Conservation (phyloP, 2,329 filamentous ascomycete species). For the Hansfordia pulvinata region DNA sequence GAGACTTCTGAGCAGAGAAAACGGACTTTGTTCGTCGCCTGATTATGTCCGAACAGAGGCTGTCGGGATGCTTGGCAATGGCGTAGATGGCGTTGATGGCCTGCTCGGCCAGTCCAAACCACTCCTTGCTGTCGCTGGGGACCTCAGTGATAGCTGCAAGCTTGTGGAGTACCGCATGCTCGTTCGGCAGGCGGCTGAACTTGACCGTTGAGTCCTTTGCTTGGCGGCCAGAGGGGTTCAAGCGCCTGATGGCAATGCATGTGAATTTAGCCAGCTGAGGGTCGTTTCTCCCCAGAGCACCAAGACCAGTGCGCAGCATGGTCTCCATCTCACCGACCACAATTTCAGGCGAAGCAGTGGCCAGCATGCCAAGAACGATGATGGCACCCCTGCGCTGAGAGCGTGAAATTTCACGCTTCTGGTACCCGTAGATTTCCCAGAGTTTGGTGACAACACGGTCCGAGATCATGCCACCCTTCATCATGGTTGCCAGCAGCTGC, state of each 20-base stretch:
- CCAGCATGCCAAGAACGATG: constrained; percentile 93
- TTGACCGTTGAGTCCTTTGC: constrained; percentile 57
- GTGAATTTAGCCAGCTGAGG: constrained; percentile 88
- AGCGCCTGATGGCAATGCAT: constrained; percentile 80
- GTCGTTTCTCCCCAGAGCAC: constrained; percentile 65
- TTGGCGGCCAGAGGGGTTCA: constrained; percentile 74
- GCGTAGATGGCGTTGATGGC: constrained; percentile 92
- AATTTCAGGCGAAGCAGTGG: constrained; percentile 82
- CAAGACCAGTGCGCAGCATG: constrained; percentile 82
- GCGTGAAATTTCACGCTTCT: constrained; percentile 83
- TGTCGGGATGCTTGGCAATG: constrained; percentile 86
- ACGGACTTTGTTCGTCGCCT: constrained; percentile 75
- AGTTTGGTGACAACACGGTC: constrained; percentile 81
- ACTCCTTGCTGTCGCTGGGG: constrained; percentile 81
- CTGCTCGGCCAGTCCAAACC: constrained; percentile 92
- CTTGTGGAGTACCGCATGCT: constrained; percentile 73
- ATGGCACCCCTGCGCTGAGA: constrained; percentile 86
- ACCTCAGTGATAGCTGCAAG: constrained; percentile 79
- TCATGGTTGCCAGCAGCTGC: constrained; percentile 92
- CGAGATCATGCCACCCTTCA: constrained; percentile 79
- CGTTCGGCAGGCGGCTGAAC: constrained; percentile 73
- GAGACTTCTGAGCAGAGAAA: constrained; percentile 37
- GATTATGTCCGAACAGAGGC: constrained; percentile 81
- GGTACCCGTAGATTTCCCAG: constrained; percentile 95
- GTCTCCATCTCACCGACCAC: constrained; percentile 91